Percentiles rank a stretch among this genome's conserved stretches.
phyloP scores from a whole-genome alignment of 225 moss, liverwort and hornwort species.

The Asterella californica region DNA sequence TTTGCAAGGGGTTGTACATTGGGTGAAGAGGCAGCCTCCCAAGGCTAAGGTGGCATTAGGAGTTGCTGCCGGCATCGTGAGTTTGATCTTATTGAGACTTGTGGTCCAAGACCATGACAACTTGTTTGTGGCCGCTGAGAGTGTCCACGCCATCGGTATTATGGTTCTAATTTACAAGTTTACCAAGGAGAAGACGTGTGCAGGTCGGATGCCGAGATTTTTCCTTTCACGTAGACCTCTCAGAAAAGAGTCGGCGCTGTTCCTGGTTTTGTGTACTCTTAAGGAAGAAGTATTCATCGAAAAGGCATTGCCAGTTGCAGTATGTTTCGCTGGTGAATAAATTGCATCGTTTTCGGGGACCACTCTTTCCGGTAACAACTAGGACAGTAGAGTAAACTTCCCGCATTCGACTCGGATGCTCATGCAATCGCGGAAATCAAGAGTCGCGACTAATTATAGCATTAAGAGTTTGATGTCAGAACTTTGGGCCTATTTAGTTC shows the following conservation, averaged over 20 bases:
- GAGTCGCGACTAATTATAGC: background rate
- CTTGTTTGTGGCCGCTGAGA: slow-evolving; percentile 50
- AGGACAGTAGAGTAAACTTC: background rate
- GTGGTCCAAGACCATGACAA: slow-evolving; percentile 57
- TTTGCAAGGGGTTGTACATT: slow-evolving; percentile 50
- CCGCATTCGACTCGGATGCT: background rate
- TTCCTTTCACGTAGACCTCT: background rate
- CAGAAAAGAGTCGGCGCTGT: background rate
- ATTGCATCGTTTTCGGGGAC: background rate
- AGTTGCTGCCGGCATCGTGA: slow-evolving; percentile 50
- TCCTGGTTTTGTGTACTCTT: background rate
- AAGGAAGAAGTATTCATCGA: background rate
- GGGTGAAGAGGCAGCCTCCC: slow-evolving; percentile 51
- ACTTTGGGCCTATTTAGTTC: background rate
- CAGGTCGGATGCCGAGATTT: slow-evolving; percentile 38
- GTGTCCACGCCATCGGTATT: slow-evolving; percentile 55
- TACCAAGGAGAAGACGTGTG: slow-evolving; percentile 69
- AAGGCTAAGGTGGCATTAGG: slow-evolving; percentile 33
- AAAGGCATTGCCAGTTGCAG: background rate
- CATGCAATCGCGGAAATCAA: background rate
- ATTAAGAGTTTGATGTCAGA: background rate
- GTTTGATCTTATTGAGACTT: slow-evolving; percentile 47
- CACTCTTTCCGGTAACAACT: background rate
- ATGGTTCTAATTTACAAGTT: slow-evolving; percentile 60
- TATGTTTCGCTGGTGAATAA: background rate